Evolutionary conservation across 352 stramenopile genomes (phyloP), one percentile per base, ranked within the genome.

Genomic region (Pythium insidiosum): DNA sequence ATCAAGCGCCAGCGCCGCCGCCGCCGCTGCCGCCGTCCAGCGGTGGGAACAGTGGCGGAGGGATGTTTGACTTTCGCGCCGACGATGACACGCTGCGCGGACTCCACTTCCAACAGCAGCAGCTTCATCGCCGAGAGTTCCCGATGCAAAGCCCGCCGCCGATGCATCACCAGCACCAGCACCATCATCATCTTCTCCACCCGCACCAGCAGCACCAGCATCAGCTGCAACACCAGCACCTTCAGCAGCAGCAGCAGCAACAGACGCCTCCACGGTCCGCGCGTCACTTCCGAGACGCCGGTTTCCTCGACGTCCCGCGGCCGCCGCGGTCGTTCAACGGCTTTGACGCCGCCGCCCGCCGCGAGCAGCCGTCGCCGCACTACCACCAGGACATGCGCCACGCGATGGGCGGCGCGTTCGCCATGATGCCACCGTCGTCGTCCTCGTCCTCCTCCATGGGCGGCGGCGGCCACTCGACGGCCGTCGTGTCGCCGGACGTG

Each of bases 401-500:
- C 16, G 41, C 43, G 46, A 61, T 42, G 1, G 41, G 53, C 25
- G 55, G 63, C 11, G 54, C 62, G 5, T n/a, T 50, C n/a, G n/a
- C n/a, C n/a, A n/a, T n/a, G n/a, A n/a, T n/a, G n/a, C n/a, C n/a
- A n/a, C n/a, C n/a, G n/a, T n/a, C n/a, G 21, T 43, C 47, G 6
- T 44, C 47, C n/a, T 42, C 46, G 2, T 68, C 64, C 42, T 55
- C 42, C 15, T 53, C 33, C 19, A 52, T 77, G 13, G 50, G 72
- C 18, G 69, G 13, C 24, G 47, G 38, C 34, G 43, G 38, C 3
- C 34, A 24, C 3, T 64, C 56, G 19, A 64, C 50, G 12, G 56
- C 50, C 1, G 46, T 60, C 7, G 56, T 88, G 24, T 63, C 61
- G 0, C 76, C 76, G 4, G 71, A 86, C 21, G 52, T 81, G 24